Evolutionary conservation across 2,329 filamentous ascomycete genomes (phyloP).

Genomic region (Aspergillus unguis): DNA sequence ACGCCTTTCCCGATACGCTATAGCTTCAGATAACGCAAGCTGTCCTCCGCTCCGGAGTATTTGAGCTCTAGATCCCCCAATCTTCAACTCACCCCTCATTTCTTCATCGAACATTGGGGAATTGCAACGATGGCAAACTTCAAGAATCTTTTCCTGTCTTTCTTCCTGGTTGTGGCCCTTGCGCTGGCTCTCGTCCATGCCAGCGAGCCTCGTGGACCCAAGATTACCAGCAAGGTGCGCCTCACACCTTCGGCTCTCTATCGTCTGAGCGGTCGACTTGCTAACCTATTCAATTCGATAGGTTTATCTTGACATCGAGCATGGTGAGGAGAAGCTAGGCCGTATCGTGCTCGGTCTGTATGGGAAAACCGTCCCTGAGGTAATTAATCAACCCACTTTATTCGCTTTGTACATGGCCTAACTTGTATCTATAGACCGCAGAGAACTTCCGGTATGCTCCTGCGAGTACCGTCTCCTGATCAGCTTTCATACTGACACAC

Average conservation of each 20-base stretch:
- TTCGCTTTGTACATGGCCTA: background rate
- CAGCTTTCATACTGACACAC: conserved; percentile 13
- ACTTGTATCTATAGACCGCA: conserved; percentile 49
- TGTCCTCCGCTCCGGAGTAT: conserved; percentile 26
- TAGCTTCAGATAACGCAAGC: conserved; percentile 34
- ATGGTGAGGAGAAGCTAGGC: conserved; percentile 60
- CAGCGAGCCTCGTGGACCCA: conserved; percentile 65
- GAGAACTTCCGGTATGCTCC: conserved; percentile 59
- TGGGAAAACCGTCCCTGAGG: conserved; percentile 65
- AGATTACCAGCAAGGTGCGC: conserved; percentile 84
- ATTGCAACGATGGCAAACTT: conserved; percentile 33
- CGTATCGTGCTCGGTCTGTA: conserved; percentile 63
- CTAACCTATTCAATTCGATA: conserved; percentile 21
- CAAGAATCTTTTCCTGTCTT: conserved; percentile 50
- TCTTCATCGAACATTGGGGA: conserved; percentile 8
- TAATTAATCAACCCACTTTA: conserved; percentile 27
- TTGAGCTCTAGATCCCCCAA: conserved; percentile 1
- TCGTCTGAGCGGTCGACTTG: background rate
- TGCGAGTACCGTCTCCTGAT: background rate
- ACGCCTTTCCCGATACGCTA: conserved; percentile 9
- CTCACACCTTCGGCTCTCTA: background rate
- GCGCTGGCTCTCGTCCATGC: conserved; percentile 69
- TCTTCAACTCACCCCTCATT: conserved; percentile 18
- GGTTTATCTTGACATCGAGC: conserved; percentile 65
- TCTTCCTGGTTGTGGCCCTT: conserved; percentile 72